A percentile compares a stretch with the other conserved stretches of the same genome.
These are phyloP conservation scores for Eutypa lata DNA, from an alignment of 2,329 filamentous ascomycete genomes.

Conservation along the genomic window DNA sequence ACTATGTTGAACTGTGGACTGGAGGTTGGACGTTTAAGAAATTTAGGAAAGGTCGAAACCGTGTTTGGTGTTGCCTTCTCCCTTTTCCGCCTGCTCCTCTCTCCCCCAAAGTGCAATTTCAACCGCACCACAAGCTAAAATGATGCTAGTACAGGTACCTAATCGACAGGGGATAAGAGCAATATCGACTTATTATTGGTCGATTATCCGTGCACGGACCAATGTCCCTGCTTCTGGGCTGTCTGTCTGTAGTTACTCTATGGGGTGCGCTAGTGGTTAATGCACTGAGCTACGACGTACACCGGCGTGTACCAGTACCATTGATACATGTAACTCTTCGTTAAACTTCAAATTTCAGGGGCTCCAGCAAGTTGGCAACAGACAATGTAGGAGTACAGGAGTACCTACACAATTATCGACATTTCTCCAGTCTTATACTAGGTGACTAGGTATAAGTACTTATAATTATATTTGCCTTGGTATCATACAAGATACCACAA, in stretches of 20 bases:
- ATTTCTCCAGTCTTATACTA: no score
- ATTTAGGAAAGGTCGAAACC: neutral
- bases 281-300: neutral
- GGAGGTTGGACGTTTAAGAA: neutral
- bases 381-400: no score
- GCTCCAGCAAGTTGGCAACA: no score
- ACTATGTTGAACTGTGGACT: no score
- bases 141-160: neutral
- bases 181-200: neutral
- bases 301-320: no score
- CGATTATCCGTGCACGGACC: neutral
- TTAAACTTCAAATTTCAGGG: no score
- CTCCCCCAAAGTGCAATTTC: conserved; percentile 1
- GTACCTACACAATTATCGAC: no score
- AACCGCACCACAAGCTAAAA: conserved; percentile 1
- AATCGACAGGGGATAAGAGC: neutral
- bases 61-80: neutral
- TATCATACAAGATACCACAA: neutral
- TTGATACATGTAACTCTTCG: no score
- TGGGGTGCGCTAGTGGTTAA: neutral
- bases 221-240: neutral
- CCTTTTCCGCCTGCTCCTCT: neutral
- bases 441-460: no score
- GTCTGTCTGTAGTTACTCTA: neutral
- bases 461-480: no score